Evolutionary conservation across 2,329 filamentous ascomycete genomes (phyloP), one percentile per base, ranked within the genome.

Genomic region (Xylariaceae sp.): DNA sequence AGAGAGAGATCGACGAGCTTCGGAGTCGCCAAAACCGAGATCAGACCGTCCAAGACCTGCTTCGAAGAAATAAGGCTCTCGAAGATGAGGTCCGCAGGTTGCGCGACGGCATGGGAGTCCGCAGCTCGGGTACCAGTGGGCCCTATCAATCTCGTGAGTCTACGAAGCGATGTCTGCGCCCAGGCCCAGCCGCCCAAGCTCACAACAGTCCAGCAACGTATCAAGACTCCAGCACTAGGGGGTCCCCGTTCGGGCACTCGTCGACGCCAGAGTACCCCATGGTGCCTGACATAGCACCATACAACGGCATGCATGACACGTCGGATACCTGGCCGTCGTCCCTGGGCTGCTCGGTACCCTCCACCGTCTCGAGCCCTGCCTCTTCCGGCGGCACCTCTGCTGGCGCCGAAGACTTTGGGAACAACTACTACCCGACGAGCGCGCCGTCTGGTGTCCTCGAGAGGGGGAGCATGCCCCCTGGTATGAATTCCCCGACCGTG

Each of bases 1-100:
- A 93, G 62, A 68, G 68, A 43, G 77, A 83, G 47, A 80, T 94
- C 40, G 72, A 79, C 35, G 83, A 90, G 44, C 72, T 93, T 43
- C 67, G 69, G 40, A 64, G 60, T 52, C 59, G 59, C 36, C 62
- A 68, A 31, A 61, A 56, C 50, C 61, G 64, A 31, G 67, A 73
- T 45, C 61, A 66, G 42, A 65, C 64, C n/a, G 58, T 73, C 36
- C 68, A 72, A 47, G 64, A 69, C 27, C 57, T 75, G 28, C 54
- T 71, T 29, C 63, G 62, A 43, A 64, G 64, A 41, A 76, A 75
- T 54, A 65, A 65, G 47, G 61, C 60, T 21, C 64, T 77, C 31
- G 70, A 77, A 51, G 61, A 69, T 18, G 70, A 77, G 55, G 52
- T 76, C 22, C 55, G 53, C 39, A 56, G 58, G 14, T 50, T 72